Evolutionary conservation across 1,284 basidiomycete genomes (phyloP).

Genomic region (Malassezia slooffiae): DNA sequence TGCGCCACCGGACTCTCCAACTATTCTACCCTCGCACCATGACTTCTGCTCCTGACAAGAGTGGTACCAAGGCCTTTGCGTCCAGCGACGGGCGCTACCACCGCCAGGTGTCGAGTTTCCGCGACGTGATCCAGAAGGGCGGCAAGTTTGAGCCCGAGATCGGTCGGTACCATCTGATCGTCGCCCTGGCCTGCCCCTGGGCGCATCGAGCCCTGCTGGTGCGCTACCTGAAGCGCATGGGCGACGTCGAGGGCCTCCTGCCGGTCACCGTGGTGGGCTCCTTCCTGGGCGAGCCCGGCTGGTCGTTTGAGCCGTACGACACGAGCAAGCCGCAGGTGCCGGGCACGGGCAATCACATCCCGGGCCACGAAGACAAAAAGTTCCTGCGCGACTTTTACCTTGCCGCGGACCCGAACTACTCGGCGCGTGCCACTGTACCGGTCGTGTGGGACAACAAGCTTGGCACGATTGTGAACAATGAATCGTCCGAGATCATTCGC

Average conservation of each 20-base stretch:
- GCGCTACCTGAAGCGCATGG: constrained; percentile 79
- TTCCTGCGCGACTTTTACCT: constrained; percentile 79
- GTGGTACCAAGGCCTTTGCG: constrained; percentile 48
- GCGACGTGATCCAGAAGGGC: constrained; percentile 59
- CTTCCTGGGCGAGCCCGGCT: constrained; percentile 68
- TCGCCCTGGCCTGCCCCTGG: constrained; percentile 57
- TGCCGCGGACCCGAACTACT: constrained; percentile 55
- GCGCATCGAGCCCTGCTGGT: constrained; percentile 81
- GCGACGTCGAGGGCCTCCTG: constrained; percentile 63
- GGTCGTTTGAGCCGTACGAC: constrained; percentile 62
- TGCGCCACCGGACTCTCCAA: too few species aligned
- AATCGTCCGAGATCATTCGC: constrained; percentile 58
- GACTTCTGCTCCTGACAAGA: too few species aligned
- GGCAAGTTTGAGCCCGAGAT: constrained; percentile 69
- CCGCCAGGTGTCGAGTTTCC: constrained; percentile 61
- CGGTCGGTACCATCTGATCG: constrained; percentile 52
- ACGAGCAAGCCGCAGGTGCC: constrained; percentile 22
- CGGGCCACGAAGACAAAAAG: constrained; percentile 48
- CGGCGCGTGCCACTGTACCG: constrained; percentile 51
- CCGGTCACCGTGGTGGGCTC: constrained; percentile 59
- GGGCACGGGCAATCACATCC: constrained; percentile 32
- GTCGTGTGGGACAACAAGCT: constrained; percentile 86
- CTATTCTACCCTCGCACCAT: too few species aligned
- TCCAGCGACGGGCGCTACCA: constrained; percentile 70
- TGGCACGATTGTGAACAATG: constrained; percentile 76